Base-by-base conservation (phyloP, 106 monocot genomes). In the Dioscorea alata region DNA sequence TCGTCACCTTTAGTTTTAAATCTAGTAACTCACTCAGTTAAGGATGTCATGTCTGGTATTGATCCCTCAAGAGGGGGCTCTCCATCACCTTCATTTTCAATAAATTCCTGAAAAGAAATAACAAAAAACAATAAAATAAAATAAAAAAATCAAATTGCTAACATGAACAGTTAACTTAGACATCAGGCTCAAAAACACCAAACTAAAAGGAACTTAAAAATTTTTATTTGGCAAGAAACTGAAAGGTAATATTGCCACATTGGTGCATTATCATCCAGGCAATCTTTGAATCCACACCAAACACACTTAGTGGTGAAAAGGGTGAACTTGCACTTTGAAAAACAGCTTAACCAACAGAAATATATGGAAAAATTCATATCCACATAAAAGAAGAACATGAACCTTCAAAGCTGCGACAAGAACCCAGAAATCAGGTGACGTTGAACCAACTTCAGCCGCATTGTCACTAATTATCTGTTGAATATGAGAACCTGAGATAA, bases 31-130 rank as follows among this genome's bases (percentile, higher is more conserved):
- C 15, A 97, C 97, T 99, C 97, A 12, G 97, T 99, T 72, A 72
- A 85, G 61, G 97, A 99, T 65, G 97, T 99, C 97, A 99, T 99
- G 79, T 99, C 97, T 68, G 97, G 97, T 75, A 99, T 90, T 62
- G 93, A 93, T 65, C 97, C 97, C 59, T 99, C 97, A 66, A 99
- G 92, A 76, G 97, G 97, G 73, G 90, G 85, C 63, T 99, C 97
- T 61, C 97, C 93, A 67, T 66, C 66, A 73, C 92, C 93, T 77
- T 93, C 93, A 66, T 85, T 90, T 21, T 85, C 81, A 76, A 99
- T 79, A 74, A 93, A 99, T 71, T 93, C 97, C 97, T 99, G 72
- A 18, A 50, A 72, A 75, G 14, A 68, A n/a, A 57, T 48, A 21
- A 62, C 8, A 71, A 58, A 42, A 42, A 42, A 42, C 42, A 42